Evolutionary conservation across 139 green algal genomes (phyloP).

Genomic region (Picochlorum sp.): DNA sequence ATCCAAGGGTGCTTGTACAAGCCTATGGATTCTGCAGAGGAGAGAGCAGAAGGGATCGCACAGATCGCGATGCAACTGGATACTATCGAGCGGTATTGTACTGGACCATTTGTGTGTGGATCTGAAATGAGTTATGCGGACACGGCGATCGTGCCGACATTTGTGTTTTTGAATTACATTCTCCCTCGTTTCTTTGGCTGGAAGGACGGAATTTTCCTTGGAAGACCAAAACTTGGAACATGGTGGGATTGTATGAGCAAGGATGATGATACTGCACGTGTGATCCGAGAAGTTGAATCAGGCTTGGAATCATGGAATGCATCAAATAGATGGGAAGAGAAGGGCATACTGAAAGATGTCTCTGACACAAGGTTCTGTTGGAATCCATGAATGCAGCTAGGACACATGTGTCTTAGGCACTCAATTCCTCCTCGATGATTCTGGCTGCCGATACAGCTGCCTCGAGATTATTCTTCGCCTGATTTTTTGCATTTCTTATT

Average conservation of each 20-base stretch:
- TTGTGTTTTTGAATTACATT: slow-evolving; percentile 63
- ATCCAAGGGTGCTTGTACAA: slow-evolving; percentile 63
- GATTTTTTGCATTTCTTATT: slow-evolving; percentile 4
- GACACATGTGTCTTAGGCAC: not conserved
- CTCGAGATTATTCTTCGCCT: slow-evolving; percentile 16
- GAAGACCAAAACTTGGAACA: slow-evolving; percentile 46
- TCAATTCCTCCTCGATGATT: slow-evolving; percentile 1
- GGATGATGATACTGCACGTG: slow-evolving; percentile 32
- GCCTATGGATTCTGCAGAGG: slow-evolving; percentile 36
- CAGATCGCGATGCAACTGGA: slow-evolving; percentile 54
- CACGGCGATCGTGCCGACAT: slow-evolving; percentile 55
- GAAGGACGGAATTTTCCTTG: slow-evolving; percentile 41
- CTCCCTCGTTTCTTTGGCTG: slow-evolving; percentile 67
- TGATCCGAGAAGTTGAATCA: slow-evolving; percentile 46
- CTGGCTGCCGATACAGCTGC: not conserved
- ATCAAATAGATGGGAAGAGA: slow-evolving; percentile 46
- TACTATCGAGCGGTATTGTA: slow-evolving; percentile 47
- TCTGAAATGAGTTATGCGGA: slow-evolving; percentile 40
- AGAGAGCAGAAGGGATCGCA: slow-evolving; percentile 38
- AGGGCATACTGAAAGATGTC: slow-evolving; percentile 44
- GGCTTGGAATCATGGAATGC: slow-evolving; percentile 45
- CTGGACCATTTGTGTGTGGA: slow-evolving; percentile 44
- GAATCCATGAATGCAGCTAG: not conserved
- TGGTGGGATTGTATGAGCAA: slow-evolving; percentile 48
- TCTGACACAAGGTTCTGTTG: slow-evolving; percentile 28